Conservation (phyloP, 495 filamentous ascomycete genomes). For the Trichoderma reesei region DNA sequence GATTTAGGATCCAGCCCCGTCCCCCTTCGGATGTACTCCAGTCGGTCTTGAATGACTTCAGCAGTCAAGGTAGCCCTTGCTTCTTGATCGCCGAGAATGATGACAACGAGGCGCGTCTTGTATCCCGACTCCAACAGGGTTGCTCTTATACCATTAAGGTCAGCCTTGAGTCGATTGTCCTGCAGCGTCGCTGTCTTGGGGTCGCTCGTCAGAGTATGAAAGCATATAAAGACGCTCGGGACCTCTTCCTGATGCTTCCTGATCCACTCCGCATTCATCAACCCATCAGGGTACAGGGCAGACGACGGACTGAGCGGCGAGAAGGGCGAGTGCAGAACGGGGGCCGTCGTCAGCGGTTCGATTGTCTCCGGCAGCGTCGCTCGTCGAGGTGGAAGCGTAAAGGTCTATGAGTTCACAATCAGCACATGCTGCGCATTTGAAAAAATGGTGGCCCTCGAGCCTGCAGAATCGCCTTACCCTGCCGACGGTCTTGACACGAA, state of each 20-base stretch:
- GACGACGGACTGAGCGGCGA: slow-evolving; percentile 78
- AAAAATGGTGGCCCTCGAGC: neutral
- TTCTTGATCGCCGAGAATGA: slow-evolving; percentile 62
- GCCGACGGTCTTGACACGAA: slow-evolving; percentile 55
- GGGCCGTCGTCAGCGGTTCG: slow-evolving; percentile 24
- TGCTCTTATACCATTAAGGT: slow-evolving; percentile 67
- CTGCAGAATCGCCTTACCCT: slow-evolving; percentile 45
- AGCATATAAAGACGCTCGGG: slow-evolving; percentile 69
- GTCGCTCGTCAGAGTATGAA: slow-evolving; percentile 61
- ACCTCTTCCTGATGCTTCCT: slow-evolving; percentile 75
- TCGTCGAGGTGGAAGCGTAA: slow-evolving; percentile 40
- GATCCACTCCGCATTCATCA: slow-evolving; percentile 72
- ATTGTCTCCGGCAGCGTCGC: slow-evolving; percentile 38
- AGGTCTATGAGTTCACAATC: slow-evolving; percentile 27
- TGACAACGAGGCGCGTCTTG: slow-evolving; percentile 63
- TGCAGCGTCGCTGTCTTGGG: slow-evolving; percentile 56
- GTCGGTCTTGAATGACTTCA: slow-evolving; percentile 54
- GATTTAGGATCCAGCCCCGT: slow-evolving; percentile 72
- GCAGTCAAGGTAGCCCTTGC: slow-evolving; percentile 48
- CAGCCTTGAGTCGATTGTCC: slow-evolving; percentile 82
- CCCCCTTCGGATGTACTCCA: slow-evolving; percentile 61
- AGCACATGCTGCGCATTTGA: slow-evolving; percentile 11
- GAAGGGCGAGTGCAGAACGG: slow-evolving; percentile 71
- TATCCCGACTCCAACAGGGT: slow-evolving; percentile 57
- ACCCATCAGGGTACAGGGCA: slow-evolving; percentile 73